Evolutionary conservation across 2,329 filamentous ascomycete genomes (phyloP), one percentile per base, ranked within the genome.

Genomic region (Thyridium curvatum): DNA sequence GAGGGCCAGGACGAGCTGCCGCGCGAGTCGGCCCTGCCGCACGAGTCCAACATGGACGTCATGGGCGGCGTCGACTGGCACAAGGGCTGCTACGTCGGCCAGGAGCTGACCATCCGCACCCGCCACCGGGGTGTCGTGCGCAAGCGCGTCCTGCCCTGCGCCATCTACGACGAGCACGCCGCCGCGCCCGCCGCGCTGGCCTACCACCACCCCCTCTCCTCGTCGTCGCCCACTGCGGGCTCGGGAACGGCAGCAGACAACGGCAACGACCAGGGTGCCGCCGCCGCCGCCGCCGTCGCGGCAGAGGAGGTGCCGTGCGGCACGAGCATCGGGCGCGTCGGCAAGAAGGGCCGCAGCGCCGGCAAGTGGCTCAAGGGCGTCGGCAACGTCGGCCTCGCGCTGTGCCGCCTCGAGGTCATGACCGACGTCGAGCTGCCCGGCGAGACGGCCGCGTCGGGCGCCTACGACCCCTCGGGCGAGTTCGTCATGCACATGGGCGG

Each of bases 51-150:
- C 59, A 74, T 97, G 58, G 93, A 98, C 61, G 66, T 86, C 43
- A 86, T 86, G 73, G 75, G 77, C 35, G 93, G 80, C 18, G 83
- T 98, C 48, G 87, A 96, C 62, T 98, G 93, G 66, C 80, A 80
- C 55, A 98, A 98, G 66, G 93, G 93, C 8, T 98, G 93, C 64
- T 98, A 98, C 61, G 79, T 97, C 8, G 93, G 93, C 0, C 93
- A 98, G 64, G 93, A 98, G 61, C 74, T 98, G 46, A 97, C 93
- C 2, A 95, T 97, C 48, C 83, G 93, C 32, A 98, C 93, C 2
- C 84, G 90, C 58, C 93, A 98, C 62, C 90, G 85, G 12, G 93
- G 93, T 16, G 87, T 98, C 13, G 87, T 98, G 31, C 75, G 93
- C 44, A 95, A 96, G 71, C 76, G 93, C 36, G 79, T 97, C 36